A percentile compares a stretch with the other conserved stretches of the same genome.
Conservation (phyloP, 768 basidiomycete genomes). For the Auriscalpium vulgare region DNA sequence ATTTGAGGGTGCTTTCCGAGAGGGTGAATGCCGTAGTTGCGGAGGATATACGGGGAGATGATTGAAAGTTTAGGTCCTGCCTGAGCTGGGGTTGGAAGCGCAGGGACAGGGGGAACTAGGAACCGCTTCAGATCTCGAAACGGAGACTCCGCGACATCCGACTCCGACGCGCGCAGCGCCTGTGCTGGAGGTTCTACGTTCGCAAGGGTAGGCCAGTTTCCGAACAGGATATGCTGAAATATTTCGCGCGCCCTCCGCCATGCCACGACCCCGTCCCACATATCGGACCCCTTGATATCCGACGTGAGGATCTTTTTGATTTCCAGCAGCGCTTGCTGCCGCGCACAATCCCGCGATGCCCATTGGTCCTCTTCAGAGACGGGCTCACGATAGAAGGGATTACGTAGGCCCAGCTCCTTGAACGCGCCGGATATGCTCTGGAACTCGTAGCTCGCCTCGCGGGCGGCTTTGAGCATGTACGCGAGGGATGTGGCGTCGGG, state of each 20-base stretch:
- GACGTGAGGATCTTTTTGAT: slow-evolving; percentile 24
- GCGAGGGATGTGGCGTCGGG: slow-evolving; percentile 51
- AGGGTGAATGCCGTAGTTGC: slow-evolving; percentile 8
- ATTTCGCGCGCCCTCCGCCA: slow-evolving; percentile 41
- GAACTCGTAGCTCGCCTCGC: slow-evolving; percentile 43
- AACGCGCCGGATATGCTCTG: slow-evolving; percentile 43
- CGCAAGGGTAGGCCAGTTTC: slow-evolving; percentile 42
- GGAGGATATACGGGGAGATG: slow-evolving; percentile 5
- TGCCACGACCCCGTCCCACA: slow-evolving; percentile 28
- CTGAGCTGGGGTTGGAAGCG: neutral
- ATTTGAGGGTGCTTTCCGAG: slow-evolving; percentile 29
- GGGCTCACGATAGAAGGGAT: slow-evolving; percentile 21
- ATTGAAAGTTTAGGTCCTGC: neutral
- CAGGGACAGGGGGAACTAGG: slow-evolving; percentile 4
- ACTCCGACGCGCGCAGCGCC: slow-evolving; percentile 22
- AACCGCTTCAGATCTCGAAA: slow-evolving; percentile 24
- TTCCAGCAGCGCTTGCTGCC: slow-evolving; percentile 21
- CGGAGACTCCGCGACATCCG: slow-evolving; percentile 18
- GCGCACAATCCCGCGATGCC: slow-evolving; percentile 5
- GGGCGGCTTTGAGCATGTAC: slow-evolving; percentile 53
- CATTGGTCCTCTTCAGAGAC: slow-evolving; percentile 6
- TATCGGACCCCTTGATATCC: slow-evolving; percentile 17
- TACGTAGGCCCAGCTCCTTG: slow-evolving; percentile 34
- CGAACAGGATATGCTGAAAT: slow-evolving; percentile 50
- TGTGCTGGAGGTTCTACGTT: slow-evolving; percentile 30